Evolutionary conservation across 2,329 filamentous ascomycete genomes (phyloP), one percentile per base, ranked within the genome.

Genomic region (Penicillium sp.): DNA sequence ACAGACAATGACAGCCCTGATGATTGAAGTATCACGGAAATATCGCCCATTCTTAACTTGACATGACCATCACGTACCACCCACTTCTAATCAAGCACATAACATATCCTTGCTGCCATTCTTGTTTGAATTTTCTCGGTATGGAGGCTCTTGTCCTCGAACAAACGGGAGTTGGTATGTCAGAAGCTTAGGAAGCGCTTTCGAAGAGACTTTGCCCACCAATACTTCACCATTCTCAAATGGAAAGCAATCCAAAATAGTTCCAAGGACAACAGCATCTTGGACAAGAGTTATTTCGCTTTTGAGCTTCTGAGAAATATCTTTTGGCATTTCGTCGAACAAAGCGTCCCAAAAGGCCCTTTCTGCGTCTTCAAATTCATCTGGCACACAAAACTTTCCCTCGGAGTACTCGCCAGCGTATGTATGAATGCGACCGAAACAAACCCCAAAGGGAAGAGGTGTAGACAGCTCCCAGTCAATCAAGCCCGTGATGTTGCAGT

Each of bases 281-380:
- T 63, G 57, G 18, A 61, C 49, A 23, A 59, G 43, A 13, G 43
- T 37, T 26, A 65, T 52, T 12, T 57, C 52, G 33, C 58, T 56
- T 32, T 61, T 56, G 26, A 68, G 42, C 54, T 61, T 9, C 12
- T 32, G 11, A 16, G 26, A 27, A 35, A 29, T 28, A 22, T 35
- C 32, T 15, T 16, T 20, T n/a, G 32, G 32, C 28, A 40, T 40
- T 17, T 22, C 28, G 27, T 28, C 8, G 31, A 40, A 35, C 20
- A 40, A 27, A 14, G 20, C 37, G 8, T 35, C 31, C 37, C 28
- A 35, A 12, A 40, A 35, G 10, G 20, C 32, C 26, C 32, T n/a
- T 35, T 40, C 37, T 27, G 27, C 37, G 18, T 35, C 37, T 6
- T 35, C 32, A 28, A 40, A 40, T 35, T 35, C 37, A 40, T 35